A percentile compares a stretch with the other conserved stretches of the same genome.
Conservation (phyloP, 176 grass and related monocot genomes). For the Oryza nivara region DNA sequence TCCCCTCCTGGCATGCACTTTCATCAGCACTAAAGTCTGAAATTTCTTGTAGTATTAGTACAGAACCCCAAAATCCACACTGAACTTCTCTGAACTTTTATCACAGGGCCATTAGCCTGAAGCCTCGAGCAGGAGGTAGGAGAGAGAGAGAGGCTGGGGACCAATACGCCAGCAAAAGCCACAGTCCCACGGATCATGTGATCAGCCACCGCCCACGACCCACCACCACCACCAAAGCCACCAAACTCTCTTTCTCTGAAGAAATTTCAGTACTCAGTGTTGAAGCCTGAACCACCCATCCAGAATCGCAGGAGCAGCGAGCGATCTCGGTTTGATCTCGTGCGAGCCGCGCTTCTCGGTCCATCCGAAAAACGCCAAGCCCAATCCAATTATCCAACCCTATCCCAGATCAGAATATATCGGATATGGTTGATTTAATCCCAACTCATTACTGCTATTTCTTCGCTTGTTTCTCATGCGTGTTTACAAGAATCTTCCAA, state of each 20-base stretch:
- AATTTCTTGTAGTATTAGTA: background rate
- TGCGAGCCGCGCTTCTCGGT: slow-evolving; percentile 1
- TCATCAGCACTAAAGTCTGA: background rate
- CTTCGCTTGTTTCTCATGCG: background rate
- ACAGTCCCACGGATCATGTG: slow-evolving; percentile 9
- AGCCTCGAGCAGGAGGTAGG: no score
- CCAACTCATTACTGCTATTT: slow-evolving; percentile 1
- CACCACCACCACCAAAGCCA: background rate
- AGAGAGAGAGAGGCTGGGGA: background rate
- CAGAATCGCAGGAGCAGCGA: background rate
- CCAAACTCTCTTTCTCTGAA: no score
- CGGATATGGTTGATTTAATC: slow-evolving; percentile 24
- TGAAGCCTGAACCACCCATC: background rate
- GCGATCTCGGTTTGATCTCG: background rate
- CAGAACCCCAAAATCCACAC: background rate
- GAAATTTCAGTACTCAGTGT: no score
- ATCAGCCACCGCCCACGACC: background rate
- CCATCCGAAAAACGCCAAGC: background rate
- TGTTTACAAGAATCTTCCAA: slow-evolving; percentile 19
- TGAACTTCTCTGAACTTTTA: background rate
- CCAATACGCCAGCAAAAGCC: background rate
- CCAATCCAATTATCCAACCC: slow-evolving; percentile 27
- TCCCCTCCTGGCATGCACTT: background rate
- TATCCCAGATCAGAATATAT: slow-evolving; percentile 6
- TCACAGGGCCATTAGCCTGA: no score